Base-by-base conservation (phyloP, 1,139 yeast genomes). In the Entelexis paramagnoliae region DNA sequence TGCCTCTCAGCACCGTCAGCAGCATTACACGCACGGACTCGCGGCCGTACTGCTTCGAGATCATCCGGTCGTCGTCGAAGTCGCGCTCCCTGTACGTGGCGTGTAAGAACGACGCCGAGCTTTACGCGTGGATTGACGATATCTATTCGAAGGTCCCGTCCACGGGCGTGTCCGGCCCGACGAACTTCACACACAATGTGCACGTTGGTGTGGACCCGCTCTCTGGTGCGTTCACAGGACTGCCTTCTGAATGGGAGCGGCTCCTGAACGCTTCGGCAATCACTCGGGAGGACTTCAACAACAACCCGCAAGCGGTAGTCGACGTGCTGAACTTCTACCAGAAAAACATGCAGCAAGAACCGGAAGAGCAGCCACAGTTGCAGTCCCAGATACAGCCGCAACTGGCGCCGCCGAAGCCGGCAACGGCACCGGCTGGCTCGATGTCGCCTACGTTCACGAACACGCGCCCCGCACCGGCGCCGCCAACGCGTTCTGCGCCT, bases 91-190 rank as follows among this genome's bases (percentile, higher is more conserved):
- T 88, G 35, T 79, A 79, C 60, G 79, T 89, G 45, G 78, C 89
- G 1, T 77, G 91, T 58, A 88, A 86, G 65, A 73, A 82, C 30
- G 87, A 86, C 63, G 77, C 80, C 55, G 97, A 89, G 58, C 75
- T 86, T 59, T 79, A 85, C 66, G 83, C 85, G 57, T 89, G 98
- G 98, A 76, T 89, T 57, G 96, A 91, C 66, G 83, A 87, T 16
- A 85, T 89, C 59, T 80, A 87, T 59, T 78, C 91, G 17, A 86
- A 86, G 65, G 85, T 95, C 61, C 96, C 96, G 1, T 72, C 83
- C 57, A 76, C 83, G 50, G 83, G 89, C 77, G 76, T 72, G n/a
- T 72, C 76, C 7, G 63, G 66, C 32, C 75, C 75, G 4, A 70
- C 73, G 19, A 72, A 72, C 59, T 72, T 72, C 62, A 69, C 73